A percentile compares a stretch with the other conserved stretches of the same genome.
phyloP scores from a whole-genome alignment of 805 yeast genomes.

The Alloascoidea africana region DNA sequence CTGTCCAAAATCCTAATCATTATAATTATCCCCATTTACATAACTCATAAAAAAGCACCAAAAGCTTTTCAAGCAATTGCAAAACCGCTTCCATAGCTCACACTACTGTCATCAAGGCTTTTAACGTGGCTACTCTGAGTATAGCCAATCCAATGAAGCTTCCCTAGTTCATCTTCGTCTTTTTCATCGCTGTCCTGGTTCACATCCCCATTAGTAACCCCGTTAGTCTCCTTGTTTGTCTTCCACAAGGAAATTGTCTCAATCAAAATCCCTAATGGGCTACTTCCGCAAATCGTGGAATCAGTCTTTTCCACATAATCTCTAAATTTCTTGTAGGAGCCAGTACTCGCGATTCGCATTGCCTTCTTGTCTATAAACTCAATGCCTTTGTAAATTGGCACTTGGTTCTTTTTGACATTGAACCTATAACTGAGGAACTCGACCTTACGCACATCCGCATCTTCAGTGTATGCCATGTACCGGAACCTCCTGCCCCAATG shows the following conservation, averaged over 20 bases:
- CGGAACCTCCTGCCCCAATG: constrained; percentile 62
- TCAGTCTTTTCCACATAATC: constrained; percentile 55
- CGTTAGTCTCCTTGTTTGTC: no score
- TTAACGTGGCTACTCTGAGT: constrained; percentile 53
- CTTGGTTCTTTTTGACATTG: no score
- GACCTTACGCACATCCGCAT: constrained; percentile 1
- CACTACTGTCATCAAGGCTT: constrained; percentile 50
- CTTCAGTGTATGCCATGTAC: constrained; percentile 22
- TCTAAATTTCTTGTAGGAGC: constrained; percentile 45
- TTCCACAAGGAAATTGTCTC: no score
- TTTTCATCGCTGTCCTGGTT: constrained; percentile 9
- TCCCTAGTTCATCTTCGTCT: constrained; percentile 12
- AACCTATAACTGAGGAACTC: no score
- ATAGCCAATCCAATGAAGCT: constrained; percentile 63
- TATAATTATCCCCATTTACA: no score
- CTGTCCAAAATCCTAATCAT: no score
- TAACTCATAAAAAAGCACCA: no score
- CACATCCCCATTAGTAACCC: constrained; percentile 26
- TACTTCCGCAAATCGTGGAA: constrained; percentile 89
- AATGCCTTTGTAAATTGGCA: constrained; percentile 58
- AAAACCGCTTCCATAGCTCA: constrained; percentile 55
- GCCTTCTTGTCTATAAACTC: constrained; percentile 58
- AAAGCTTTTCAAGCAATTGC: no score
- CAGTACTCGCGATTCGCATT: constrained; percentile 43
- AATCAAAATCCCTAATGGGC: constrained; percentile 58